phyloP scores from a whole-genome alignment of 495 filamentous ascomycete species.

The Staphylotrichum tortipilum region DNA sequence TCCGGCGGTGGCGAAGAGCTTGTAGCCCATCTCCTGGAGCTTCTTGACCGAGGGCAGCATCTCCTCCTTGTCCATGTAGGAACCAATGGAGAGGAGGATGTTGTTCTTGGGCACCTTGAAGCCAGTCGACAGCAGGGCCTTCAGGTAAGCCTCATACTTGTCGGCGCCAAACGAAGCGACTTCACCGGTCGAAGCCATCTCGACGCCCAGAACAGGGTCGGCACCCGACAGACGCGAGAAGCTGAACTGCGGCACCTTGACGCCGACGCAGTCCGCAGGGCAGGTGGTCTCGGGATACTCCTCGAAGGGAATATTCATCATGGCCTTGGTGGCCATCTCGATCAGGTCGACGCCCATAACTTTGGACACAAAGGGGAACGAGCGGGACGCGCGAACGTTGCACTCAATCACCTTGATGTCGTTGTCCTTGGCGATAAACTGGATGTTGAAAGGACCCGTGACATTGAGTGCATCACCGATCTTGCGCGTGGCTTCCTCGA shows the following conservation, averaged over 20 bases:
- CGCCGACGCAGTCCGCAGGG: conserved; percentile 77
- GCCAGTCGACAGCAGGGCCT: conserved; percentile 88
- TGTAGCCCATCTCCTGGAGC: conserved; percentile 81
- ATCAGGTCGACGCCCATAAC: conserved; percentile 97
- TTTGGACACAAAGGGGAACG: conserved; percentile 97
- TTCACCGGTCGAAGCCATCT: conserved; percentile 98
- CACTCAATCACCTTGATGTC: conserved; percentile 99
- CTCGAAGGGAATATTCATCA: conserved; percentile 72
- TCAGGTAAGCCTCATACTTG: conserved; percentile 96
- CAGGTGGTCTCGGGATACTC: conserved; percentile 73
- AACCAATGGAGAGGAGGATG: conserved; percentile 89
- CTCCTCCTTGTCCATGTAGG: conserved; percentile 95
- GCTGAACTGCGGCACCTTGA: conserved; percentile 98
- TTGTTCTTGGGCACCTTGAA: conserved; percentile 97
- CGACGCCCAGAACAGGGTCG: conserved; percentile 92
- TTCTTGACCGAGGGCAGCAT: conserved; percentile 88
- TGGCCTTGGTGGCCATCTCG: conserved; percentile 97
- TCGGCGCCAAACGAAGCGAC: conserved; percentile 93
- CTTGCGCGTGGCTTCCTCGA: conserved; percentile 91
- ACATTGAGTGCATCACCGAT: conserved; percentile 93
- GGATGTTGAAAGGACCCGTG: conserved; percentile 96
- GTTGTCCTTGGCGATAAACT: conserved; percentile 99
- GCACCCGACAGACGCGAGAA: conserved; percentile 95
- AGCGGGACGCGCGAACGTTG: conserved; percentile 91
- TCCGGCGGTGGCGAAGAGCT: conserved; percentile 89